Base-by-base conservation (phyloP, 2,329 filamentous ascomycete genomes). In the Curvularia lunata region DNA sequence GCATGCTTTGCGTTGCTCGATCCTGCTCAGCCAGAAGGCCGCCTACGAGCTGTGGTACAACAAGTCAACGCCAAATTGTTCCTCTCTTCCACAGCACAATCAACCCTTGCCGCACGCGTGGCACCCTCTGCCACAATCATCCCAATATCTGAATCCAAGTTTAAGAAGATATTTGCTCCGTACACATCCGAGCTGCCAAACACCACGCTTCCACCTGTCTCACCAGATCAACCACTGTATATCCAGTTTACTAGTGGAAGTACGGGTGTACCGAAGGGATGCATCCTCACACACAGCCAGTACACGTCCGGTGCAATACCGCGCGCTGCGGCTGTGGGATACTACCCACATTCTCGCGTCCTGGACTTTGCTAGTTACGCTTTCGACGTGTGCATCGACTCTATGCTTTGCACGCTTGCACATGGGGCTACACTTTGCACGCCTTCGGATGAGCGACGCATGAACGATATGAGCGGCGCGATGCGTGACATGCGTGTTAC, bases 381-480 rank as follows among this genome's bases (percentile, higher is more conserved):
- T n/a, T 77, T 77, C 46, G 75, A 77, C 54, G 72, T 75, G 2
- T 70, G 69, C 32, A 70, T 77, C 10, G 72, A 76, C 50, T 74
- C 72, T 0, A 77, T 76, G 69, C 63, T 77, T 2, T 74, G 67
- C 43, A 75, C 74, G 3, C 67, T 75, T 12, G 65, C 72, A 0
- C 62, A 70, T 27, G 75, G 75, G 1, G 74, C 63, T 5, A 76
- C 74, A 7, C 65, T 76, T 0, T 77, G 75, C 54, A 75, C 73
- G 3, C 73, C 72, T 6, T 74, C 78, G 16, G 81, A 84, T 40
- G 77, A 82, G 16, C 78, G 81, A 18, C 77, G 81, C 2, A 72
- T 82, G 58, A 81, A 82, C 53, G 79, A 83, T 58, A 74, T 83
- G 21, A 75, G 78, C 13, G 79, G 78, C 10, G 73, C 69, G 0